These are phyloP conservation scores for Parascedosporium putredinis DNA, from an alignment of 2,329 filamentous ascomycete species.

Conservation along the genomic window DNA sequence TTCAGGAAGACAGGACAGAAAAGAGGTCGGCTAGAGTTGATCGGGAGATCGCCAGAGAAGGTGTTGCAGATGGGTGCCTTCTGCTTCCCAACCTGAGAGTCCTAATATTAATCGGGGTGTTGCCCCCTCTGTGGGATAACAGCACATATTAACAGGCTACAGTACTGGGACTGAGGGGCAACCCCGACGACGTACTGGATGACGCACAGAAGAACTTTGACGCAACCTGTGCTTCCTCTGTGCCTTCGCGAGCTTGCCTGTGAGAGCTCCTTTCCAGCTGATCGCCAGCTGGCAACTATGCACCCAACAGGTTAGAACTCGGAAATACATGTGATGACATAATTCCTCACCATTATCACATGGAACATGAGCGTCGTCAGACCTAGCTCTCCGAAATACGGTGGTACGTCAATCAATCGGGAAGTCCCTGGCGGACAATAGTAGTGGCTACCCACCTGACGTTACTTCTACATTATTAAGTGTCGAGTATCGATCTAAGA, in stretches of 20 bases:
- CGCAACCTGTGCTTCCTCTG: neutral
- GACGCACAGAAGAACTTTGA: conserved; percentile 1
- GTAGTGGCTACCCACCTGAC: no score
- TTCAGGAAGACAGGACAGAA: no score
- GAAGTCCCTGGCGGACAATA: no score
- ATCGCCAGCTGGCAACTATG: neutral
- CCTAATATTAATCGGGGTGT: no score
- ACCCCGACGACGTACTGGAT: conserved; percentile 4
- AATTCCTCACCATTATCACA: no score
- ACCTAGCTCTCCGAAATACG: no score
- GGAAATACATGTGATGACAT: no score
- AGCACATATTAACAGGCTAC: neutral
- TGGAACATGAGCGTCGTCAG: neutral
- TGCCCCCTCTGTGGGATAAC: neutral
- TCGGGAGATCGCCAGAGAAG: neutral
- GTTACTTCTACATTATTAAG: no score
- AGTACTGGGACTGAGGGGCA: conserved; percentile 5
- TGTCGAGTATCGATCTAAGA: no score
- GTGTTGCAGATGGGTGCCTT: neutral
- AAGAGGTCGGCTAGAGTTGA: neutral
- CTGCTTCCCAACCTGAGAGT: neutral
- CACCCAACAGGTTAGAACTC: neutral
- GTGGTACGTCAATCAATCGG: no score
- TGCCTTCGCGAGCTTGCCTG: neutral
- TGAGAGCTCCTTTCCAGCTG: neutral